Evolutionary conservation across 805 yeast genomes (phyloP).

Genomic region (Millerago galiae): DNA sequence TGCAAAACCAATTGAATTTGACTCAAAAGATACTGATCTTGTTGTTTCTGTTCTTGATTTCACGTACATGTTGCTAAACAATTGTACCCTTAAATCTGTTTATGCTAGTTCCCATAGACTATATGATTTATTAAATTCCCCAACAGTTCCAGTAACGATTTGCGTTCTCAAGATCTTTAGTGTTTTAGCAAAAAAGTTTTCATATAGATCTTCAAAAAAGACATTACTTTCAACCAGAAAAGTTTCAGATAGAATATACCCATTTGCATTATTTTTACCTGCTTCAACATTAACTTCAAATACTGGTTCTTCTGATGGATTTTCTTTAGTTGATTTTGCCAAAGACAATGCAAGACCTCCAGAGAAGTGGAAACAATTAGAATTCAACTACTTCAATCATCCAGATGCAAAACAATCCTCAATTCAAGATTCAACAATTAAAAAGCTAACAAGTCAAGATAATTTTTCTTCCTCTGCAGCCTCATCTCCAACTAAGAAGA

Average conservation of each 20-base stretch:
- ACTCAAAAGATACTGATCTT: conserved; percentile 38
- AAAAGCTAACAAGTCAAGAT: conserved; percentile 9
- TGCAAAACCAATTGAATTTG: conserved; percentile 41
- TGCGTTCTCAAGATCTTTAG: conserved; percentile 56
- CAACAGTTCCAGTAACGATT: conserved; percentile 52
- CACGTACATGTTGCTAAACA: conserved; percentile 55
- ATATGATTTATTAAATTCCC: conserved; percentile 49
- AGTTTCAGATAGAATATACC: conserved; percentile 24
- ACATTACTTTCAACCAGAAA: conserved; percentile 19
- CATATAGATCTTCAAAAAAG: conserved; percentile 30
- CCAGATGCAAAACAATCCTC: conserved; percentile 1
- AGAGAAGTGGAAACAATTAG: conserved; percentile 47
- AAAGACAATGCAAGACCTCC: conserved; percentile 42
- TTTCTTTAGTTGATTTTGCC: conserved; percentile 41
- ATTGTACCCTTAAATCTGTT: conserved; percentile 60
- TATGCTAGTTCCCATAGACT: conserved; percentile 64
- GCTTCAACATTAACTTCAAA: conserved; percentile 32
- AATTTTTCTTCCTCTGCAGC: conserved; percentile 3
- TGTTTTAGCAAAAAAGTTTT: conserved; percentile 54
- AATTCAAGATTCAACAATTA: conserved; percentile 8
- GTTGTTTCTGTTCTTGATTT: conserved; percentile 52
- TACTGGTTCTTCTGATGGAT: conserved; percentile 31
- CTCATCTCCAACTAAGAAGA: conserved; percentile 19
- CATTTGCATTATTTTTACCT: conserved; percentile 51
- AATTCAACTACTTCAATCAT: conserved; percentile 41